Evolutionary conservation across 2,329 filamentous ascomycete genomes (phyloP).

Genomic region (Fusarium albosuccineum): DNA sequence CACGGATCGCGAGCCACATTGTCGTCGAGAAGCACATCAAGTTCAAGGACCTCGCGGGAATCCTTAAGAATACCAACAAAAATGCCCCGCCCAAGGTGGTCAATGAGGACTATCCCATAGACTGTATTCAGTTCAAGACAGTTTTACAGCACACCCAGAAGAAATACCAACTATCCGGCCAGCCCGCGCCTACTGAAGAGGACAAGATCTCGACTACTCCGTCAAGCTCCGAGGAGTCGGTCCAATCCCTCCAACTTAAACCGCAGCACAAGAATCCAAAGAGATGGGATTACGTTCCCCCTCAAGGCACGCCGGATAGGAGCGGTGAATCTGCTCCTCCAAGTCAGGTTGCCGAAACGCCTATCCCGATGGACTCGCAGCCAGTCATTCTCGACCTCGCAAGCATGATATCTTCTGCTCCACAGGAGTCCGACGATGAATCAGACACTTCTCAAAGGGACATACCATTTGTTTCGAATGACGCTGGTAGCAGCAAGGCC

Average conservation of each 20-base stretch:
- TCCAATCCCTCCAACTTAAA: conserved; percentile 64
- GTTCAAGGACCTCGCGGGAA: conserved; percentile 72
- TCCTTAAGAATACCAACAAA: conserved; percentile 47
- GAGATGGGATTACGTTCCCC: conserved; percentile 55
- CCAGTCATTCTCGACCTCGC: conserved; percentile 43
- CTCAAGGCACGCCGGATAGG: conserved; percentile 53
- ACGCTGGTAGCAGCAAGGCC: not conserved
- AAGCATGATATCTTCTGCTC: conserved; percentile 10
- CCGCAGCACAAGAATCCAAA: conserved; percentile 53
- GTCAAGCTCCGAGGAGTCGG: conserved; percentile 39
- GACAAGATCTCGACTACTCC: not conserved
- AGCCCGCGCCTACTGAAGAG: conserved; percentile 45
- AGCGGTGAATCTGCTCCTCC: conserved; percentile 51
- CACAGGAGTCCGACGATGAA: not conserved
- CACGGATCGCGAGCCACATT: conserved; percentile 77
- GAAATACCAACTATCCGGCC: conserved; percentile 71
- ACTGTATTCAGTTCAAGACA: conserved; percentile 72
- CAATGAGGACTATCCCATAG: conserved; percentile 76
- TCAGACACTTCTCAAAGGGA: not conserved
- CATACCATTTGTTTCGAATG: not conserved
- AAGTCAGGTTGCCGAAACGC: conserved; percentile 33
- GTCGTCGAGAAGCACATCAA: conserved; percentile 79
- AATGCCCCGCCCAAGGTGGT: conserved; percentile 64
- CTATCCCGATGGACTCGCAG: conserved; percentile 43
- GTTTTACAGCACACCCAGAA: conserved; percentile 70